Base-by-base conservation (phyloP, 345 rosid genomes). In the Linum trigynum region DNA sequence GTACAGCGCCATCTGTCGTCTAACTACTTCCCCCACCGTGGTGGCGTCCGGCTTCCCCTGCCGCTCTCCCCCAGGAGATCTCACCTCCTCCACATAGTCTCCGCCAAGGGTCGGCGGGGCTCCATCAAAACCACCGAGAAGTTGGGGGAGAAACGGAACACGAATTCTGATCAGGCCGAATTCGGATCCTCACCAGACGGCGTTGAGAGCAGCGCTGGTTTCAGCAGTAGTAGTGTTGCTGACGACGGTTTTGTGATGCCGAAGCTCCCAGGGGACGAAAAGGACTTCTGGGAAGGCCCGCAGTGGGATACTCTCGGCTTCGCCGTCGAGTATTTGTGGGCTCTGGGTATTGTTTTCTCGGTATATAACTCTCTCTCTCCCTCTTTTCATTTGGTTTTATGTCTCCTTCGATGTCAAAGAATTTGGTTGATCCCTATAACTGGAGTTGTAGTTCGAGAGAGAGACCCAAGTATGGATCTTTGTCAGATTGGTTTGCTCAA, bases 291-390 rank as follows among this genome's bases (percentile, higher is more conserved):
- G 81, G 98, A 92, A 78, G 98, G 97, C n/a, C 65, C 77, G 3
- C 78, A 86, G 79, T 92, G 89, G 90, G 97, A 90, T 63, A 86
- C 74, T 63, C 45, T 90, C 38, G 97, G 97, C 10, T 92, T 92
- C 88, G 75, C 89, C 63, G 79, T 89, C 58, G 86, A 92, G 73
- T 92, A 89, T 69, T 41, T 90, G 63, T 92, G 97, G 97, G 98
- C 97, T 69, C 85, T 92, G 45, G 97, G 91, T 56, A 76, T 90
- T 67, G 73, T 83, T 60, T 92, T 92, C 68, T 87, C 88, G 87
- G 98, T 90, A 77, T 23, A 23, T 23, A 23, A 23, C 32, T 23
- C 32, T 59, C 40, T 14, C 12, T 0, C 48, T 17, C 45, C 45
- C 45, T 5, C 42, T 4, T 23, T 56, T 63, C 45, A 5, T 43